phyloP scores from a whole-genome alignment of 805 yeast genomes.

The Schwanniomyces pseudopolymorphus region DNA sequence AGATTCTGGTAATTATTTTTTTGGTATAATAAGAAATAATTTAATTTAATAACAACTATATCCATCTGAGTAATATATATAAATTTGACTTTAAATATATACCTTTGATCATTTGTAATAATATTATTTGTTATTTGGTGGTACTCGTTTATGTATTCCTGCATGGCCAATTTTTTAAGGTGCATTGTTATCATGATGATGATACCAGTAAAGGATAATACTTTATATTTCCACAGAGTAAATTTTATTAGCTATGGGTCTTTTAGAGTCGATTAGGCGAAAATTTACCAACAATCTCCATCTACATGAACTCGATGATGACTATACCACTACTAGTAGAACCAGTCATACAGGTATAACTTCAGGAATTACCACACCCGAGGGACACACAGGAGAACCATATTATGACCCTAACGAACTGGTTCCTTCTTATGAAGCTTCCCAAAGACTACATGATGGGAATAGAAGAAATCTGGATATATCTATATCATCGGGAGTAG shows the following conservation, averaged over 20 bases:
- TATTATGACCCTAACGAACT: constrained; percentile 30
- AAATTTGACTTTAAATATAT: not conserved
- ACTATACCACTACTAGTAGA: constrained; percentile 21
- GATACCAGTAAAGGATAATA: not conserved
- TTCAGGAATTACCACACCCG: not conserved
- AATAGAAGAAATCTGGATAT: constrained; percentile 1
- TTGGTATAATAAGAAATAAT: not conserved
- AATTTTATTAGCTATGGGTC: constrained; percentile 12
- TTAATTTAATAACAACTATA: not conserved
- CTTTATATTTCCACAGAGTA: not conserved
- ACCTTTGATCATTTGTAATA: not conserved
- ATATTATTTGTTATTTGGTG: not conserved
- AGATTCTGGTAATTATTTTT: not conserved
- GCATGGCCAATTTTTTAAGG: not conserved
- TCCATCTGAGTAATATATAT: not conserved
- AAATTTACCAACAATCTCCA: constrained; percentile 25
- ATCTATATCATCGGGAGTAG: not conserved
- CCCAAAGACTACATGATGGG: constrained; percentile 32
- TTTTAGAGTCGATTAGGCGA: constrained; percentile 24
- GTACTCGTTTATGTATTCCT: not conserved
- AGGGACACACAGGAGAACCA: not conserved
- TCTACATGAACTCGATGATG: constrained; percentile 34
- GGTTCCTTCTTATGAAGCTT: constrained; percentile 43
- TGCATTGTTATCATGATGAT: not conserved
- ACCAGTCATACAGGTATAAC: not conserved